Evolutionary conservation across 495 filamentous ascomycete species (phyloP).

Genomic region (Achaetomiella virescens): DNA sequence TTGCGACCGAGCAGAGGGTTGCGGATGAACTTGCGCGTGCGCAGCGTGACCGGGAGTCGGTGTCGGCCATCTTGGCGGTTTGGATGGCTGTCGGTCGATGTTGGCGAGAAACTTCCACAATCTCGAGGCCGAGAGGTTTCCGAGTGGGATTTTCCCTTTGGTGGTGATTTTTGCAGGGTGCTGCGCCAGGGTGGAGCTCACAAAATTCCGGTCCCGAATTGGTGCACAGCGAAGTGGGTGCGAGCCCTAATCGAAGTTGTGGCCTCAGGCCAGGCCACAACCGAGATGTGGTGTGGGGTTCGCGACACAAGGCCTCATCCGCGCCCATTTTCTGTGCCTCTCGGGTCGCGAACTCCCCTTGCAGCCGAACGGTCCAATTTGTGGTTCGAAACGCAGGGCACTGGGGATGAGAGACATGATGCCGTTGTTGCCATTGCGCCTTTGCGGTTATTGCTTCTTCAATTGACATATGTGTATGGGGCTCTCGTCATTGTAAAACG

Average conservation of each 20-base stretch:
- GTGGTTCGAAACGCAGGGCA: too few species aligned
- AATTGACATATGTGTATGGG: constrained; percentile 41
- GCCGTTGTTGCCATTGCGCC: background rate
- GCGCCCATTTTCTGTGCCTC: background rate
- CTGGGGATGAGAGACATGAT: background rate
- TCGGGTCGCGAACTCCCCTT: too few species aligned
- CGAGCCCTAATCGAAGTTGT: constrained; percentile 25
- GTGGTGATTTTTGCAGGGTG: constrained; percentile 26
- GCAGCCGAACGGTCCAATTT: too few species aligned
- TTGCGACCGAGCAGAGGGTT: constrained; percentile 97
- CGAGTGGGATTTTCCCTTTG: constrained; percentile 23
- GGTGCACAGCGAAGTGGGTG: constrained; percentile 22
- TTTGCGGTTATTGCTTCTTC: background rate
- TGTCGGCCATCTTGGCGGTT: constrained; percentile 69
- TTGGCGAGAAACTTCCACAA: constrained; percentile 25
- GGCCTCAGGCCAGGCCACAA: constrained; percentile 17
- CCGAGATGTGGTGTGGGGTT: background rate
- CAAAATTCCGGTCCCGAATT: constrained; percentile 24
- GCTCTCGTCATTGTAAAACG: constrained; percentile 42
- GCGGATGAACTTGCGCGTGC: constrained; percentile 99
- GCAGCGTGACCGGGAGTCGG: constrained; percentile 80
- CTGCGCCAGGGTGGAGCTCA: constrained; percentile 24
- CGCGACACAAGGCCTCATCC: background rate
- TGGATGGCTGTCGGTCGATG: constrained; percentile 23
- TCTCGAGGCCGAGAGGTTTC: constrained; percentile 19